Base-by-base conservation (phyloP, 352 stramenopile species). In the Pythium scleroteichum region DNA sequence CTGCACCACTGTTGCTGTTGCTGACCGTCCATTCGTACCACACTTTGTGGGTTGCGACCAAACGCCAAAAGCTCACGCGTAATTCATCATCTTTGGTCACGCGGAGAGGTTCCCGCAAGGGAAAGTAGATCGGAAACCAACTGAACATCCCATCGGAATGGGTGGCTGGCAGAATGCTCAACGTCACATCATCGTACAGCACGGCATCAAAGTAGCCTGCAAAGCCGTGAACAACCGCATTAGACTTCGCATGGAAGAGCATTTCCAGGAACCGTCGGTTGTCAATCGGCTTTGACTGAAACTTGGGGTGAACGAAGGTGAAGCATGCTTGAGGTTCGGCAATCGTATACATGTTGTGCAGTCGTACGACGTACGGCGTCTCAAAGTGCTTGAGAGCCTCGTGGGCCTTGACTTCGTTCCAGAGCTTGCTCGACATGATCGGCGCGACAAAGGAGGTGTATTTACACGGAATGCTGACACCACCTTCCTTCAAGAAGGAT, bases 71-170 rank as follows among this genome's bases (percentile, higher is more conserved):
- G 56, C 87, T 85, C 35, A 96, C 90, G 16, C 80, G 72, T 0
- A 99, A 58, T 24, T 74, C 79, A 35, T 97, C 85, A 17, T 82
- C 82, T 32, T 85, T 69, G 39, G 79, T 76, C 48, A 99, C 85
- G 40, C 72, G 68, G 29, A 99, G 53, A 0, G 97, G 97, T 23
- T 94, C 72, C 6, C 83, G 83, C 23, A 99, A 73, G 13, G 97
- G 97, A 68, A 99, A 98, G 72, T 97, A 99, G 49, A 99, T 88
- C 22, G 97, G 97, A 76, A 99, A 99, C 97, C 97, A 99, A 53
- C 89, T 98, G 73, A 99, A 99, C 97, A 99, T 99, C 39, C 96
- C 94, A 54, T 93, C 79, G 10, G 96, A 99, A 74, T 98, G 97
- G 22, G 88, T 97, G 33, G 76, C 61, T 4, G 97, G 97, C 44